These are phyloP conservation scores for Fusarium heterosporum DNA, from an alignment of 2,329 filamentous ascomycete species.

Conservation along the genomic window DNA sequence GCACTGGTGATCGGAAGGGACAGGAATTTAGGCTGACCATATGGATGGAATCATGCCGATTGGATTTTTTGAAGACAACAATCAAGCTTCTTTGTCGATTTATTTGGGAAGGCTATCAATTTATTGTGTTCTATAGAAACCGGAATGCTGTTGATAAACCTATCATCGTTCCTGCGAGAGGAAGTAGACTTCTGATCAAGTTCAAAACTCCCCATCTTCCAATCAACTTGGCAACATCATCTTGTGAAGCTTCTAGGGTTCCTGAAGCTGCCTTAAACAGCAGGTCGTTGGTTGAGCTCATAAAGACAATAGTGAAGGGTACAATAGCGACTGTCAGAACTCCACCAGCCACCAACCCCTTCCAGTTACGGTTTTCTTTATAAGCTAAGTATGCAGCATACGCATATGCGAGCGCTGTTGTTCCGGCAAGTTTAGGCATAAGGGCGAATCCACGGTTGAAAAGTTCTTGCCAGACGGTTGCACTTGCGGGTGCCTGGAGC, in stretches of 20 bases:
- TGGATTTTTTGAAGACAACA: too few species aligned
- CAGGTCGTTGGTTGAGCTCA: constrained; percentile 53
- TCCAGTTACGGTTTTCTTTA: constrained; percentile 49
- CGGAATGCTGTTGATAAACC: constrained; percentile 42
- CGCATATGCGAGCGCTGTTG: constrained; percentile 51
- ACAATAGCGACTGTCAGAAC: constrained; percentile 53
- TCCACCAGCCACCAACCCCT: constrained; percentile 50
- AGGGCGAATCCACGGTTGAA: constrained; percentile 53
- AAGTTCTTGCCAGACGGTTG: constrained; percentile 53
- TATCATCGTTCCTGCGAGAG: constrained; percentile 47
- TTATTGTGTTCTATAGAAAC: constrained; percentile 17
- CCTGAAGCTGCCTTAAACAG: constrained; percentile 47
- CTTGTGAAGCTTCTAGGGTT: constrained; percentile 22
- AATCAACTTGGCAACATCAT: constrained; percentile 43
- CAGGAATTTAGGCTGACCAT: neutral
- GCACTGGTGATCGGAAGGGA: neutral
- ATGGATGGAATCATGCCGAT: neutral
- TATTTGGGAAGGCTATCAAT: neutral
- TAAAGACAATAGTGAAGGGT: constrained; percentile 55
- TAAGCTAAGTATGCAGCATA: constrained; percentile 53
- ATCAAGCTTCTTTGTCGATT: neutral
- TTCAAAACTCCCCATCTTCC: constrained; percentile 48
- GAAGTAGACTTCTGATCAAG: constrained; percentile 48
- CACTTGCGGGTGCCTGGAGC: constrained; percentile 46
- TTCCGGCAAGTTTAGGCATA: constrained; percentile 54